Base-by-base conservation (phyloP, 805 yeast species). In the Saccharomycopsis sp. region DNA sequence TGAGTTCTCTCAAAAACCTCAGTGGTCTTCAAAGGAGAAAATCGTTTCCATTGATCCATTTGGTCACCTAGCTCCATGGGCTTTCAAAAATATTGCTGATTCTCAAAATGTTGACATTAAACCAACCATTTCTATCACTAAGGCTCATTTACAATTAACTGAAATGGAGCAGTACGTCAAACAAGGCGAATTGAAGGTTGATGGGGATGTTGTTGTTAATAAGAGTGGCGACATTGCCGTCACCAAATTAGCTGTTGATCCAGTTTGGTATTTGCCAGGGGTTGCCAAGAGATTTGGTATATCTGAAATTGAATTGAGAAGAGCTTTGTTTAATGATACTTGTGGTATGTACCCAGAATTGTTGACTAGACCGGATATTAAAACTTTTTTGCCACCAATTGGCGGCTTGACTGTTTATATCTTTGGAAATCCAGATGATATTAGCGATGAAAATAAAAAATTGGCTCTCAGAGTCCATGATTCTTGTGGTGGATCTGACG, bases 321-420 rank as follows among this genome's bases (percentile, higher is more conserved):
- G 75, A 40, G 76, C 81, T 3, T 63, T 79, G 51, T 79, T 79
- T 56, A 79, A 79, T 56, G 84, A 79, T 56, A 79, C 85, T 40
- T 81, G 80, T 54, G 84, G 85, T 33, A 77, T 79, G 73, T 79
- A 78, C 57, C 84, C 85, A 13, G 85, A 79, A 60, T 65, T 79
- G 52, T 66, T 79, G 43, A 79, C 85, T 4, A 73, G 85, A 58
- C 81, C 81, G 5, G 85, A 79, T 57, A 70, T 79, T 51, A 78
- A 79, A 56, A 74, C 75, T 14, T 79, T 78, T 54, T 61, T 79
- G 51, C 85, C 85, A 37, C 85, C 85, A 41, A 79, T 79, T 57
- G 85, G 85, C 35, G 85, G 85, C 13, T 58, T 72, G 43, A 79
- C 85, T 4, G 83, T 74, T 17, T 79, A 78, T 60, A 77, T 79